A percentile compares a stretch with the other conserved stretches of the same genome.
Evolutionary conservation across 164 flowering plant genomes (phyloP).

Genomic region (Annona squamosa): DNA sequence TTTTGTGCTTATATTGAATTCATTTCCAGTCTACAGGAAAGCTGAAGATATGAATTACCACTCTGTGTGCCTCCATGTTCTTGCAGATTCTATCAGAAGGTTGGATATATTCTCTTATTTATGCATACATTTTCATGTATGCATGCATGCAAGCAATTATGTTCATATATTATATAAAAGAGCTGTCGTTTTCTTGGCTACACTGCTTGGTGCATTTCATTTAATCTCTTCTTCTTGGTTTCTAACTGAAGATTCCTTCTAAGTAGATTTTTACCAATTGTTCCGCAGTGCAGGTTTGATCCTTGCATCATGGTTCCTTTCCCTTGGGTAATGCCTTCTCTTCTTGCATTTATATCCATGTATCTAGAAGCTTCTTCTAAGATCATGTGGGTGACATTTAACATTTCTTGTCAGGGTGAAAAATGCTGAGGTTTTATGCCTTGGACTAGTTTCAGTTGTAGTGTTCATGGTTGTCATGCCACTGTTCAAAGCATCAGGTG

Average conservation of each 20-base stretch:
- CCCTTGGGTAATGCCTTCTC: slow-evolving; percentile 62
- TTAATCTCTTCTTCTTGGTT: background rate
- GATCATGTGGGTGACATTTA: background rate
- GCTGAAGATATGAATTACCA: slow-evolving; percentile 98
- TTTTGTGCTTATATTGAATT: slow-evolving; percentile 6
- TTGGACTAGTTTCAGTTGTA: slow-evolving; percentile 77
- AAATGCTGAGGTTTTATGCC: slow-evolving; percentile 93
- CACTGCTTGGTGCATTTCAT: background rate
- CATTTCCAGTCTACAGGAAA: slow-evolving; percentile 69
- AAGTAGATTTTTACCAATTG: slow-evolving; percentile 16
- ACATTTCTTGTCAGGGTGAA: slow-evolving; percentile 46
- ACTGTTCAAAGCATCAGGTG: slow-evolving; percentile 70
- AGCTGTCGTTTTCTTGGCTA: too few relatives aligned
- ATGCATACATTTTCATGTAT: too few relatives aligned
- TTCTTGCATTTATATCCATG: background rate
- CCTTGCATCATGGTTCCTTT: slow-evolving; percentile 84
- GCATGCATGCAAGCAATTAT: too few relatives aligned
- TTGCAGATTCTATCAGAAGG: slow-evolving; percentile 99
- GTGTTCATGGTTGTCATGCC: slow-evolving; percentile 90
- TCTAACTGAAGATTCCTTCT: slow-evolving; percentile 7
- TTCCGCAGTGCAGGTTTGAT: slow-evolving; percentile 93
- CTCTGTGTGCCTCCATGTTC: slow-evolving; percentile 92
- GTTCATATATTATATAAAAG: background rate
- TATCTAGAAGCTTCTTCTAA: background rate
- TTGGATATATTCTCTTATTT: slow-evolving; percentile 19